Percentiles rank a stretch among this genome's conserved stretches.
phyloP scores from a whole-genome alignment of 2,329 filamentous ascomycete genomes.

The Emmonsiellopsis sp. region DNA sequence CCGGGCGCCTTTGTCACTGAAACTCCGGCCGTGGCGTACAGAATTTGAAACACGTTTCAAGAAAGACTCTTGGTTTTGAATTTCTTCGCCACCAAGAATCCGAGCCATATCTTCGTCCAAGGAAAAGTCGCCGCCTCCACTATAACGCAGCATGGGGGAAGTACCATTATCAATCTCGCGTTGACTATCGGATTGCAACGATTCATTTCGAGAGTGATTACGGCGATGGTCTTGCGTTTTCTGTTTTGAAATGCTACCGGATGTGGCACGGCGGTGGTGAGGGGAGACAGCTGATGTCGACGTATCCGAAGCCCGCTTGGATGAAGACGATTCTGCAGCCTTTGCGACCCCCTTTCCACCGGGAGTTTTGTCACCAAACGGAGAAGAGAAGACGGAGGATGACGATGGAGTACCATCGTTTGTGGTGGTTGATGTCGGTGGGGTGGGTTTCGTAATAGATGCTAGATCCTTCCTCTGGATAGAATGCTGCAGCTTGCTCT shows the following conservation, averaged over 20 bases:
- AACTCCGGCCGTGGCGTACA: constrained; percentile 83
- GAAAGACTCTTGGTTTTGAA: constrained; percentile 59
- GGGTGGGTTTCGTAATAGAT: constrained; percentile 13
- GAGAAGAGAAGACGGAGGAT: constrained; percentile 5
- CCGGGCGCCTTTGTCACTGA: constrained; percentile 58
- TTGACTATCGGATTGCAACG: constrained; percentile 29
- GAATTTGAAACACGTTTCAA: constrained; percentile 85
- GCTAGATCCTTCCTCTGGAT: constrained; percentile 57
- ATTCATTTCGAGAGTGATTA: constrained; percentile 36
- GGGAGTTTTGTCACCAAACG: background rate
- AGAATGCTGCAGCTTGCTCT: constrained; percentile 39
- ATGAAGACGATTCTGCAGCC: background rate
- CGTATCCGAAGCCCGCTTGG: constrained; percentile 5
- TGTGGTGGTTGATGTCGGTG: background rate
- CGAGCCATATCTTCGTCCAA: constrained; percentile 94
- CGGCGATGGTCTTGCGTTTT: constrained; percentile 12
- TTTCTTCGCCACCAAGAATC: constrained; percentile 62
- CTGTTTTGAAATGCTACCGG: constrained; percentile 1
- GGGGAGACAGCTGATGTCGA: constrained; percentile 7
- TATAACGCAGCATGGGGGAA: constrained; percentile 64
- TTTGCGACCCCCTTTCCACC: background rate
- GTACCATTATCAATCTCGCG: constrained; percentile 36
- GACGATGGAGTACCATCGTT: constrained; percentile 12
- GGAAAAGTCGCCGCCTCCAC: constrained; percentile 74
- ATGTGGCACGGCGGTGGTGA: constrained; percentile 6